Base-by-base conservation (phyloP, 768 basidiomycete species). In the Pisolithus orientalis region DNA sequence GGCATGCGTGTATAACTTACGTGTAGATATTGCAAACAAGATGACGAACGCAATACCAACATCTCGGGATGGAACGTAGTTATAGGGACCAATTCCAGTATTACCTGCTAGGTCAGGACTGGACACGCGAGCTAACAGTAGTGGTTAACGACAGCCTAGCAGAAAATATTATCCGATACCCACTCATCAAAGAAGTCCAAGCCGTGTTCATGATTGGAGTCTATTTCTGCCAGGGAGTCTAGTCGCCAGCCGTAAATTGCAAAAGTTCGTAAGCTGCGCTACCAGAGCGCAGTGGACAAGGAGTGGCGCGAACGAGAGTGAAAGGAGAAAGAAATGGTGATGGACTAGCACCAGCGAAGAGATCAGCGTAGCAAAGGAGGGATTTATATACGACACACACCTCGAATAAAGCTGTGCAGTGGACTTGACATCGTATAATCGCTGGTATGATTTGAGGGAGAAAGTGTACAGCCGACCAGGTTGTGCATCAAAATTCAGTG, bases 21-120 rank as follows among this genome's bases (percentile, higher is more conserved):
- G 11, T 1, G 72, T 71, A 2, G 74, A 72, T 28, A 76, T 31
- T 1, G 61, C 65, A 53, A 75, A 79, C 0, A 77, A 65, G 6
- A 62, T 64, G 27, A 78, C 54, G 51, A 73, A 74, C 27, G 68
- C 56, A 24, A 69, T 61, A 45, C 72, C 68, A 3, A 75, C 64
- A 27, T 62, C 61, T 52, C 62, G 48, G 0, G 74, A 72, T 0
- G 76, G 75, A 9, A 72, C 51, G 53, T 77, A 77, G 48, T 69
- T 59, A 58, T 75, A 78, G 2, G 73, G 66, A 31, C 34, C 48
- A 21, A 54, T 38, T 6, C 49, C 44, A 27, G 42, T 49, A 40
- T 54, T 45, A n/a, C 32, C 34, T 46, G 21, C 9, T 10, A 32
- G 10, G 31, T 32, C 31, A 32, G 31, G 31, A 32, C 31, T 32